Conservation (phyloP, 192 early-diverging fungal genomes). For the Coemansia sp. region DNA sequence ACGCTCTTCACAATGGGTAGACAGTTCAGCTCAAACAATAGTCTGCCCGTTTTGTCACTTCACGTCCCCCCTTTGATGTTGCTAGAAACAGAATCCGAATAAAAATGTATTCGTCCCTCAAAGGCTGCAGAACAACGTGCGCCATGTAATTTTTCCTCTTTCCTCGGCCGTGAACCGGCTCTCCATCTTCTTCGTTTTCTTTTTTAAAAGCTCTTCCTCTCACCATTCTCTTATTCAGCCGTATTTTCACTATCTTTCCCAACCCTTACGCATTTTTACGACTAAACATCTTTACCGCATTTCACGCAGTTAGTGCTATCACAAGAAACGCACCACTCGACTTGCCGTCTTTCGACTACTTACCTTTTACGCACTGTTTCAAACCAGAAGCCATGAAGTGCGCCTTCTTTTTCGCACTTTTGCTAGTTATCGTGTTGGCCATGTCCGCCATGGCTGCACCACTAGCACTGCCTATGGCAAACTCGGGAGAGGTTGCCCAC, state of each 20-base stretch:
- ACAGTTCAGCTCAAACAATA: conserved; percentile 1
- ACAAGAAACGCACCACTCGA: neutral
- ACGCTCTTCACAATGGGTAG: neutral
- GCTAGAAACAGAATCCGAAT: too few relatives aligned
- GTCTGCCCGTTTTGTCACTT: neutral
- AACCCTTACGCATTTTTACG: neutral
- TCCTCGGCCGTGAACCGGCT: too few relatives aligned
- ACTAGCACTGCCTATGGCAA: neutral
- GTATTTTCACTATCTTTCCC: neutral
- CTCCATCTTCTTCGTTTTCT: neutral
- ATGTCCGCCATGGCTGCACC: conserved; percentile 2
- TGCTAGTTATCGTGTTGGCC: conserved; percentile 12
- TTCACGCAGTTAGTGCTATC: neutral
- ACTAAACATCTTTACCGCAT: neutral
- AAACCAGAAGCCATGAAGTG: conserved; percentile 13
- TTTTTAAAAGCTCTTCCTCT: neutral
- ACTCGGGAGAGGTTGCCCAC: neutral
- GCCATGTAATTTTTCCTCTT: too few relatives aligned
- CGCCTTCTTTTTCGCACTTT: neutral
- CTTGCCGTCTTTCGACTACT: neutral
- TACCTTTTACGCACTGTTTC: neutral
- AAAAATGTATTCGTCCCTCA: too few relatives aligned
- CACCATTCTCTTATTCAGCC: neutral
- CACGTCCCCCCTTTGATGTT: too few relatives aligned
- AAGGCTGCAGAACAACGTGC: too few relatives aligned